Evolutionary conservation across 495 filamentous ascomycete genomes (phyloP).

Genomic region (Penicillium subrubescens): DNA sequence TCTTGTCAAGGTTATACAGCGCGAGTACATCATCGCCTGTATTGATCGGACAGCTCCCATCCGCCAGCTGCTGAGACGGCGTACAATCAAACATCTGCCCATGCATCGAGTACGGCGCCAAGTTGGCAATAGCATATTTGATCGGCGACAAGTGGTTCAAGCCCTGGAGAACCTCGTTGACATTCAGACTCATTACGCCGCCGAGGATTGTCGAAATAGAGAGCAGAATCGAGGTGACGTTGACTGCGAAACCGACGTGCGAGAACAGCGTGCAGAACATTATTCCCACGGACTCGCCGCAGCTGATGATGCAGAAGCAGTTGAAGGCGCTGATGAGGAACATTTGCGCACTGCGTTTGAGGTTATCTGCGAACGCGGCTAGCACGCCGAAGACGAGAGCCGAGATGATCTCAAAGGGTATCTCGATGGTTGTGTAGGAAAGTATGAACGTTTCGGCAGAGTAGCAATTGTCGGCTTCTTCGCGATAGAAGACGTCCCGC

Average conservation of each 20-base stretch:
- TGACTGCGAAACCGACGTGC: constrained; percentile 75
- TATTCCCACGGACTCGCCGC: constrained; percentile 75
- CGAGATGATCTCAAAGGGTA: constrained; percentile 68
- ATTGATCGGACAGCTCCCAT: constrained; percentile 61
- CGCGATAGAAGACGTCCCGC: constrained; percentile 69
- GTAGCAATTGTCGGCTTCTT: constrained; percentile 69
- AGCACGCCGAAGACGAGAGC: constrained; percentile 65
- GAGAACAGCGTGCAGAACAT: constrained; percentile 76
- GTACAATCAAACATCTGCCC: constrained; percentile 62
- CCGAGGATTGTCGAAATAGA: constrained; percentile 67
- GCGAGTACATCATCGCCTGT: constrained; percentile 64
- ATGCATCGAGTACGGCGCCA: constrained; percentile 60
- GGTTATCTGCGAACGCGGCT: constrained; percentile 59
- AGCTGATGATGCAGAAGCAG: constrained; percentile 70
- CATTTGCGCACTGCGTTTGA: constrained; percentile 59
- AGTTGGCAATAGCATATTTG: constrained; percentile 64
- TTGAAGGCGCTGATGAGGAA: constrained; percentile 69
- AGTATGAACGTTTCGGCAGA: constrained; percentile 67
- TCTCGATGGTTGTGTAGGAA: constrained; percentile 64
- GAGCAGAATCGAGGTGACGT: constrained; percentile 64
- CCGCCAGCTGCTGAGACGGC: constrained; percentile 51
- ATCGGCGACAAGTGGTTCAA: constrained; percentile 71
- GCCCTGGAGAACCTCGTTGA: constrained; percentile 64
- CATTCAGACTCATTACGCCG: constrained; percentile 67
- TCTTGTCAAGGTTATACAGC: constrained; percentile 62